Evolutionary conservation across 768 basidiomycete genomes (phyloP), one percentile per base, ranked within the genome.

Genomic region (Jaapia argillacea): DNA sequence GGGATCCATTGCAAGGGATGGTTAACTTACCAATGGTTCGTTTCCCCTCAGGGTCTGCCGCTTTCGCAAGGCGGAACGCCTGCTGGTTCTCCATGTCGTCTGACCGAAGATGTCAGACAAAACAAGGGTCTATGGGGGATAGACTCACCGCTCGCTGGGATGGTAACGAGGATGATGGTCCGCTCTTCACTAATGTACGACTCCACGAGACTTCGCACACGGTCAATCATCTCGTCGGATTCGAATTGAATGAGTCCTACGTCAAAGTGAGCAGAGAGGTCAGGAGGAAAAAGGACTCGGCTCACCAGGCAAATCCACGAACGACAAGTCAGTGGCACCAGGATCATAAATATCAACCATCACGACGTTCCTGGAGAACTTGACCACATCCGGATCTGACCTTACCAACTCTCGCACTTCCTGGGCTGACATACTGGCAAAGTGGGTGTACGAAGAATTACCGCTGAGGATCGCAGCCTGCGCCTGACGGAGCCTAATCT

Each of bases 41-140:
- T 26, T 65, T 57, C 2, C 80, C 79, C 0, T 60, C 45, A 0
- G 70, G 70, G 53, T 85, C 82, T 0, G 64, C 72, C 4, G 66
- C 60, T 37, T 55, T 64, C 0, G 82, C 83, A 0, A 85, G 58
- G 3, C 46, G 60, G 2, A 76, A 67, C 0, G 81, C 79, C 45
- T 60, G 63, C 50, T 82, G 80, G 44, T 78, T 83, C 47, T 83
- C 69, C 23, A 81, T 71, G 40, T 86, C 84, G 39, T 81, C 84
- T 85, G 36, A 7, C 10, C 14, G 2, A 28, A 33, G 6, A 4
- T 7, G 24, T 38, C 6, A 43, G 24, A 5, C 7, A 22, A 6
- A 6, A 27, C 20, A 36, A 31, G 13, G 4, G 12, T 42, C 2
- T 10, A 40, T 25, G 10, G 24, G 0, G 12, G 36, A 23, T 4